phyloP scores from a whole-genome alignment of 305 asterid species.

The Rubia occidens region DNA sequence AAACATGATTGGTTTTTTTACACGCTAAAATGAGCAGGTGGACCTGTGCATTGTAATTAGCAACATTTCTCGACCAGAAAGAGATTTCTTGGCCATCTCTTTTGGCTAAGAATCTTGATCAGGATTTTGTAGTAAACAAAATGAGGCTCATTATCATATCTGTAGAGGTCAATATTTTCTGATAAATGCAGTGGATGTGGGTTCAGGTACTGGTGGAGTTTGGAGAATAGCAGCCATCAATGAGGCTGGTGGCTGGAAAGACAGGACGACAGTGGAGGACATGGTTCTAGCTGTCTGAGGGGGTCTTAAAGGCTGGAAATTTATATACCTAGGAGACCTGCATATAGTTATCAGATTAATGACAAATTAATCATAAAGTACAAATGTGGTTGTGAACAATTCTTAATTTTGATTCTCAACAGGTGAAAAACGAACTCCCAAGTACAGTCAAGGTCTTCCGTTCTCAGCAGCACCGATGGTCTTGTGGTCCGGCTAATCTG shows the following conservation, averaged over 20 bases:
- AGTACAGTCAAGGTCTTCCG: conserved; percentile 60
- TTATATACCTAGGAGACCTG: conserved; percentile 49
- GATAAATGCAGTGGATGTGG: not conserved
- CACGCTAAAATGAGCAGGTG: not conserved
- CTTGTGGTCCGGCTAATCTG: conserved; percentile 61
- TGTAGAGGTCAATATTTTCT: not conserved
- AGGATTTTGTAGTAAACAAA: not conserved
- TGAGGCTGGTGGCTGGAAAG: conserved; percentile 68
- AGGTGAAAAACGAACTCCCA: conserved; percentile 66
- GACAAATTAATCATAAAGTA: not conserved
- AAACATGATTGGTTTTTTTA: not conserved
- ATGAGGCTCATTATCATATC: not conserved
- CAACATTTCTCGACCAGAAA: not conserved
- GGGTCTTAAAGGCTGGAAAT: conserved; percentile 58
- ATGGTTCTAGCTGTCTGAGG: conserved; percentile 62
- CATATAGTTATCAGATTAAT: conserved; percentile 25
- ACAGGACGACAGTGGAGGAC: conserved; percentile 54
- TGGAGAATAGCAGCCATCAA: conserved; percentile 53
- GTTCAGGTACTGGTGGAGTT: conserved; percentile 56
- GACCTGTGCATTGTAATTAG: not conserved
- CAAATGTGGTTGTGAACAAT: not conserved
- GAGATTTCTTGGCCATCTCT: not conserved
- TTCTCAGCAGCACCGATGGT: conserved; percentile 60
- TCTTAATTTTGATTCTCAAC: not conserved
- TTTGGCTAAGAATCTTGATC: not conserved